Evolutionary conservation across 2,329 filamentous ascomycete species (phyloP), one percentile per base, ranked within the genome.

Genomic region (Zasmidium angulare): DNA sequence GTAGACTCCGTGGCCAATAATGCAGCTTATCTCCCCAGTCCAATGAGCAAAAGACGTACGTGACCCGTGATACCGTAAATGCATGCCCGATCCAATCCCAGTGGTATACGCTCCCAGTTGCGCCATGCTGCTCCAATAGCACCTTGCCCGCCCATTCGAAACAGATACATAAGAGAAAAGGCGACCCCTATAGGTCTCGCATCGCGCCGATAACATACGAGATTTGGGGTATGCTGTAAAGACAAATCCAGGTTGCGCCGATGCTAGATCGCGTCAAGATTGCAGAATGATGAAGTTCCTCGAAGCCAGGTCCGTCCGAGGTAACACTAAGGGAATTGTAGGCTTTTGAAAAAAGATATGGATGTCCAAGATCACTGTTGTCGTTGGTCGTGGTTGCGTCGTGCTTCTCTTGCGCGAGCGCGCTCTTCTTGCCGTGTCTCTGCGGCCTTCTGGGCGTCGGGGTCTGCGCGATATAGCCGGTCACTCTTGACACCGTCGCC

Each of bases 391-490:
- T 59, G 73, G 72, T 65, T 75, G 71, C 70, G 74, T 60, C 62
- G 55, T 19, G 58, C 56, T 21, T 64, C 64, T 23, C 65, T 59
- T 26, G 60, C 59, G 19, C 66, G 63, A 55, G 61, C 46, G 29
- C 63, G 60, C 57, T 68, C 75, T 59, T 72, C 76, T 58, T 75
- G 75, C 61, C 76, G 73, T 53, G 74, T 75, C 65, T 80, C 79
- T 48, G 77, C 71, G 36, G 78, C 78, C 67, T 81, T 81, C 60
- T 78, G 75, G 21, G 75, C 75, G 62, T 81, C 78, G 1, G 77
- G 66, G 55, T 80, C 78, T n/a, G 71, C 60, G 54, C 76, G 71
- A 50, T 68, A 66, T 36, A 61, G 49, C 21, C 61, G 54, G 56
- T 61, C 58, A 19, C 53, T 61, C 36, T 68, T 69, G 22, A 56